Evolutionary conservation across 2,329 filamentous ascomycete genomes (phyloP).

Genomic region (Botrytis cinerea): DNA sequence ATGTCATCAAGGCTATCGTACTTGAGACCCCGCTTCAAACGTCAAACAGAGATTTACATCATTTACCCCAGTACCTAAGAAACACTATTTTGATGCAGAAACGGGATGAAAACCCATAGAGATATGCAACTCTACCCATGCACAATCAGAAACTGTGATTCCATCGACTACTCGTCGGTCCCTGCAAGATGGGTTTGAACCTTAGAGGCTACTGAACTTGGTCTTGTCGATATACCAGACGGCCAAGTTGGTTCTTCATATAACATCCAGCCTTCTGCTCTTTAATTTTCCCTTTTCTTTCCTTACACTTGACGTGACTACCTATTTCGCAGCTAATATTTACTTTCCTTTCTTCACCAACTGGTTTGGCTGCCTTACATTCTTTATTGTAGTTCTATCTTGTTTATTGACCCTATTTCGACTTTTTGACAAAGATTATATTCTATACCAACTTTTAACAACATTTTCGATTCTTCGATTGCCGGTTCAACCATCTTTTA

Average conservation of each 20-base stretch:
- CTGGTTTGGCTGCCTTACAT: slow-evolving; percentile 56
- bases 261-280: slow-evolving; percentile 34
- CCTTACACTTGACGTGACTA: slow-evolving; percentile 41
- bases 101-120: slow-evolving; percentile 38
- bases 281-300: slow-evolving; percentile 35
- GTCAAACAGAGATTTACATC: slow-evolving; percentile 35
- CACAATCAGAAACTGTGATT: slow-evolving; percentile 42
- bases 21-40: slow-evolving; percentile 34
- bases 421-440: slow-evolving; percentile 43
- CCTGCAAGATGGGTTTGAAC: slow-evolving; percentile 22
- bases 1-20: slow-evolving; percentile 15
- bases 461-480: slow-evolving; percentile 39
- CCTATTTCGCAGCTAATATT: slow-evolving; percentile 42
- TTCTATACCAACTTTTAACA: slow-evolving; percentile 48
- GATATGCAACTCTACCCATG: slow-evolving; percentile 41
- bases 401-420: slow-evolving; percentile 28
- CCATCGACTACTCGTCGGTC: slow-evolving; percentile 32
- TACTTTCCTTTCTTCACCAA: slow-evolving; percentile 52
- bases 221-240: slow-evolving; percentile 34
- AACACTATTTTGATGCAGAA: slow-evolving; percentile 40
- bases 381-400: slow-evolving; percentile 47
- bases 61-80: slow-evolving; percentile 36
- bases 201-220: neutral
- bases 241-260: slow-evolving; percentile 37
- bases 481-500: slow-evolving; percentile 39